Base-by-base conservation (phyloP, 2,329 filamentous ascomycete species). In the Aureobasidium sp. region DNA sequence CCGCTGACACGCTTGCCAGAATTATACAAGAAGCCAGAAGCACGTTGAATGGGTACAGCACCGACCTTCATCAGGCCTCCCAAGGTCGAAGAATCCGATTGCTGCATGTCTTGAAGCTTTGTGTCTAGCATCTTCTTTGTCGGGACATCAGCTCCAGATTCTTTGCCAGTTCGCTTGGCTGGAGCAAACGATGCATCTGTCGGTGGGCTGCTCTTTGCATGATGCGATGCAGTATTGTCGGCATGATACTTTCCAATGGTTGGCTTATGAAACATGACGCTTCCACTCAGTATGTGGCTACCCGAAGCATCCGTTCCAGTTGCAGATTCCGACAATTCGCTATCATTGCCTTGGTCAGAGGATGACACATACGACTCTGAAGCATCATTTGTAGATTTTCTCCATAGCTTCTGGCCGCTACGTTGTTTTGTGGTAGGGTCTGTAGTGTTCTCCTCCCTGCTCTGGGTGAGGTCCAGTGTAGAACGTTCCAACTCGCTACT, bases 201-300 rank as follows among this genome's bases (percentile, higher is more conserved):
- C 3, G 47, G 20, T 24, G 39, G n/a, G 27, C 34, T 41, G 27
- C 26, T 7, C 15, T 26, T 46, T 34, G 46, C 44, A 27, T 41
- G 9, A 52, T 52, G 46, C 47, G 27, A 34, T 27, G 46, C 59
- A 39, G 9, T n/a, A 32, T 55, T 46, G 10, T 51, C 39, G 12
- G 15, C 7, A 39, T 68, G 67, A 15, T 68, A 67, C 64, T 66
- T 68, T 20, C 67, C 62, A 20, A 92, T 83, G 0, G 87, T 89
- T 17, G 91, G 91, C 29, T 86, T 87, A 67, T 89, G 86, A 69
- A 99, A 97, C 9, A 97, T 88, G 68, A 94, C 90, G 68, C 92
- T 97, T 37, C 89, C 86, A 59, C 85, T 84, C 9, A 99, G 77
- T 41, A 97, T 97, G 73, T 96, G 92, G 71, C 93, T 97, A 2